A percentile compares a stretch with the other conserved stretches of the same genome.
Evolutionary conservation across 2,329 filamentous ascomycete genomes (phyloP).

Genomic region (Beauveria rudraprayagi): DNA sequence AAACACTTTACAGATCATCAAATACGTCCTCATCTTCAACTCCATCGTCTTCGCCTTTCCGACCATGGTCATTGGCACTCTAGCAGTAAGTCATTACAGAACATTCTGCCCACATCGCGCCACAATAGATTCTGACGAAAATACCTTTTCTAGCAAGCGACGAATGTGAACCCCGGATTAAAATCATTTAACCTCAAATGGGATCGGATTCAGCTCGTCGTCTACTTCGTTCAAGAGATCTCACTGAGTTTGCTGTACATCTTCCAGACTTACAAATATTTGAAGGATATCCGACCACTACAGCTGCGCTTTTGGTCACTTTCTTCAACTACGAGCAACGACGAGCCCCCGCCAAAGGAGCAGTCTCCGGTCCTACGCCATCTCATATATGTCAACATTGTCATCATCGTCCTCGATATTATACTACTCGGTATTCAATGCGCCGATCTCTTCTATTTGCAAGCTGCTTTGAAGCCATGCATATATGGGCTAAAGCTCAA

Average conservation of each 20-base stretch:
- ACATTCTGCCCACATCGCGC: no score
- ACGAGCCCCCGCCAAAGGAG: slow-evolving; percentile 21
- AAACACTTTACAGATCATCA: slow-evolving; percentile 36
- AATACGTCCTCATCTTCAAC: slow-evolving; percentile 48
- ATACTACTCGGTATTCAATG: slow-evolving; percentile 31
- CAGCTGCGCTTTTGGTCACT: slow-evolving; percentile 28
- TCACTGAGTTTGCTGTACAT: slow-evolving; percentile 45
- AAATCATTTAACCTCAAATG: slow-evolving; percentile 27
- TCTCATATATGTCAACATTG: slow-evolving; percentile 35
- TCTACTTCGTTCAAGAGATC: slow-evolving; percentile 45
- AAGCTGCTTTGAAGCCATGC: slow-evolving; percentile 29
- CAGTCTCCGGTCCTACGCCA: slow-evolving; percentile 22
- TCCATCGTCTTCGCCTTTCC: slow-evolving; percentile 42
- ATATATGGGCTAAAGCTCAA: slow-evolving; percentile 33
- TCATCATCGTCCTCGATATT: slow-evolving; percentile 39
- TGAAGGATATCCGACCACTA: slow-evolving; percentile 7
- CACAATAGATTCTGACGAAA: not conserved
- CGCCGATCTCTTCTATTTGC: slow-evolving; percentile 26
- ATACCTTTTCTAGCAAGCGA: slow-evolving; percentile 20
- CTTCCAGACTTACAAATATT: slow-evolving; percentile 12
- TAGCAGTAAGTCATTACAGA: slow-evolving; percentile 28
- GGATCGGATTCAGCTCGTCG: slow-evolving; percentile 44
- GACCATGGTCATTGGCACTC: slow-evolving; percentile 45
- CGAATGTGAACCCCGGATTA: slow-evolving; percentile 17
- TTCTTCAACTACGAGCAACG: slow-evolving; percentile 31